These are phyloP conservation scores for Saprolegnia diclina DNA, from an alignment of 352 stramenopile species.

Conservation along the genomic window DNA sequence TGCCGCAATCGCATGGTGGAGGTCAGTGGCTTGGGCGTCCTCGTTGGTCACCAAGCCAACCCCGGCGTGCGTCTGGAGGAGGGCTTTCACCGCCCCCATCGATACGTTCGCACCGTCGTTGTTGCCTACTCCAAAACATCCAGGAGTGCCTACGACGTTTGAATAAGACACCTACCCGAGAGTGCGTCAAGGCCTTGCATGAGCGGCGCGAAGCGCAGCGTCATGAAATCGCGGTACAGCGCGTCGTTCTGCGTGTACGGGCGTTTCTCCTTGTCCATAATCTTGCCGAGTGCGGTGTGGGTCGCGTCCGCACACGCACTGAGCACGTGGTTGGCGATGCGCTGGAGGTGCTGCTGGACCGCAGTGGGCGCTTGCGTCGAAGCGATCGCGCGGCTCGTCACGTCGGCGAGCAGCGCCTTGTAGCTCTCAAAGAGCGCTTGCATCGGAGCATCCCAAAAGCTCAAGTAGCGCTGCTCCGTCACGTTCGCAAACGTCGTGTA, in stretches of 20 bases:
- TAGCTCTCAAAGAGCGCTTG: not conserved
- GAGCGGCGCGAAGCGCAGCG: not conserved
- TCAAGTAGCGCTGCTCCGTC: constrained; percentile 29
- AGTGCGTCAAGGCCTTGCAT: not conserved
- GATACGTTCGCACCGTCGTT: not conserved
- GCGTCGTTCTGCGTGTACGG: constrained; percentile 1
- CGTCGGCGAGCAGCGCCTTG: not conserved
- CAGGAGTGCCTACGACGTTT: too few species aligned
- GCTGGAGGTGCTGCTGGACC: not conserved
- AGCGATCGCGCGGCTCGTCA: not conserved
- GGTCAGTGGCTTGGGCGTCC: constrained; percentile 29
- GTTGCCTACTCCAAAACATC: not conserved
- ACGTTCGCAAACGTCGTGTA: constrained; percentile 45
- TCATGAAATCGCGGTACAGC: not conserved
- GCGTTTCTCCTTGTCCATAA: not conserved
- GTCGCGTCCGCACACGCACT: not conserved
- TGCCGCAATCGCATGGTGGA: constrained; percentile 33
- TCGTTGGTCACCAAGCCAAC: not conserved
- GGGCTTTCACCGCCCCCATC: not conserved
- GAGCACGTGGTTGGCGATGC: not conserved
- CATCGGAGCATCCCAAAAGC: not conserved
- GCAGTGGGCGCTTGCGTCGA: not conserved
- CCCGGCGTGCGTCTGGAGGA: not conserved
- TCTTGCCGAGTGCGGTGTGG: not conserved
- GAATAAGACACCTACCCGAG: not conserved